These are phyloP conservation scores for Scedosporium dehoogii DNA, from an alignment of 2,329 filamentous ascomycete genomes.

Conservation along the genomic window DNA sequence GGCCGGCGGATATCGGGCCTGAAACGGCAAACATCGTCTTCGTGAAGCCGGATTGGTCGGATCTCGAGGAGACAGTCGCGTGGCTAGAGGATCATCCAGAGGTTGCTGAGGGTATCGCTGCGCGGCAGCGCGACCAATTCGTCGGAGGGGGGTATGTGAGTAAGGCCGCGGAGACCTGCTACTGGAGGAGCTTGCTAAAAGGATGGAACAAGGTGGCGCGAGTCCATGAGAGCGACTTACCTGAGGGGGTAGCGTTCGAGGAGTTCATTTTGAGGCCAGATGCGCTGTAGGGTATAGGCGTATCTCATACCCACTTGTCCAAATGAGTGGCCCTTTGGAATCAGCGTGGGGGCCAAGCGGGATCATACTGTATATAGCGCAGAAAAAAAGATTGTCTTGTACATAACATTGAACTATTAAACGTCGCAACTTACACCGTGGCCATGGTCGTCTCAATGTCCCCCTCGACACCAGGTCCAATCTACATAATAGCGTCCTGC, in stretches of 20 bases:
- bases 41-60: slow-evolving; percentile 39
- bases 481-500: no score
- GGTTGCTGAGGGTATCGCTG: slow-evolving; percentile 35
- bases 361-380: no score
- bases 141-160: slow-evolving; percentile 34
- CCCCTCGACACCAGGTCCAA: background rate
- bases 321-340: no score
- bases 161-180: slow-evolving; percentile 40
- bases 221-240: slow-evolving; percentile 23
- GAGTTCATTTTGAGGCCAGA: slow-evolving; percentile 18
- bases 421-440: background rate
- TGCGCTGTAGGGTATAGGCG: background rate
- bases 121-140: slow-evolving; percentile 33
- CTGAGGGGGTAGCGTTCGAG: slow-evolving; percentile 27
- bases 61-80: slow-evolving; percentile 32
- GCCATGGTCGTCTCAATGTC: background rate
- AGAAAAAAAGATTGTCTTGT: background rate
- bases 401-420: background rate
- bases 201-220: slow-evolving; percentile 35
- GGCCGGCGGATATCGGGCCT: slow-evolving; percentile 4
- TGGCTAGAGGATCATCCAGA: slow-evolving; percentile 34
- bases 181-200: slow-evolving; percentile 38
- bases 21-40: slow-evolving; percentile 38
- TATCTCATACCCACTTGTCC: no score
- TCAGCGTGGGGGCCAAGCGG: no score